These are phyloP conservation scores for Endocalyx cinctus DNA, from an alignment of 2,329 filamentous ascomycete species.

Conservation along the genomic window DNA sequence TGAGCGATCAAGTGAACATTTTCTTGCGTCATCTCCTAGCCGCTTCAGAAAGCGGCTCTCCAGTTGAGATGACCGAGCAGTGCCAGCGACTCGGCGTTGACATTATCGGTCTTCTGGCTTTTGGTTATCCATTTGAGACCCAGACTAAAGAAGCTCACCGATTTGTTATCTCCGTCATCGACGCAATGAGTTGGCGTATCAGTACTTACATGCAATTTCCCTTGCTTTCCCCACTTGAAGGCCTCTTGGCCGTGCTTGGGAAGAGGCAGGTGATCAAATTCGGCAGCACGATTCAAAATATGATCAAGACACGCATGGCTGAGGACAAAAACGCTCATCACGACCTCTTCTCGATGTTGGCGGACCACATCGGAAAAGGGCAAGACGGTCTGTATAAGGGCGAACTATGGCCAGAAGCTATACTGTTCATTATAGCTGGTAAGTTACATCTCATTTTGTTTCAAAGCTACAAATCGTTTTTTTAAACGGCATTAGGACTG, in stretches of 20 bases:
- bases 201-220: background rate
- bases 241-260: conserved; percentile 1
- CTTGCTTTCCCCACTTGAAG: conserved; percentile 1
- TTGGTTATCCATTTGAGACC: conserved; percentile 6
- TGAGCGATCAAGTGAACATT: conserved; percentile 8
- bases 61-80: conserved; percentile 10
- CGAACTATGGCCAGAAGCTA: conserved; percentile 3
- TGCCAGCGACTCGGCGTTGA: conserved; percentile 10
- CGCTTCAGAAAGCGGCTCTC: background rate
- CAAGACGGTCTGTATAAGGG: background rate
- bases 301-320: conserved; percentile 5
- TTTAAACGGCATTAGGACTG: no score
- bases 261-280: conserved; percentile 1
- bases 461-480: no score
- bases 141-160: conserved; percentile 4
- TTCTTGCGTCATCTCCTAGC: conserved; percentile 8
- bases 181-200: no score
- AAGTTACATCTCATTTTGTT: no score
- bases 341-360: conserved; percentile 4
- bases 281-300: background rate
- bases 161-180: conserved; percentile 2
- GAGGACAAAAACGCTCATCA: conserved; percentile 1
- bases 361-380: background rate
- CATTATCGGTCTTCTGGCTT: conserved; percentile 10
- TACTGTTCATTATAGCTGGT: conserved; percentile 2